Evolutionary conservation across 1,139 yeast genomes (phyloP).

Genomic region (Nadsonia starkeyi-henricii): DNA sequence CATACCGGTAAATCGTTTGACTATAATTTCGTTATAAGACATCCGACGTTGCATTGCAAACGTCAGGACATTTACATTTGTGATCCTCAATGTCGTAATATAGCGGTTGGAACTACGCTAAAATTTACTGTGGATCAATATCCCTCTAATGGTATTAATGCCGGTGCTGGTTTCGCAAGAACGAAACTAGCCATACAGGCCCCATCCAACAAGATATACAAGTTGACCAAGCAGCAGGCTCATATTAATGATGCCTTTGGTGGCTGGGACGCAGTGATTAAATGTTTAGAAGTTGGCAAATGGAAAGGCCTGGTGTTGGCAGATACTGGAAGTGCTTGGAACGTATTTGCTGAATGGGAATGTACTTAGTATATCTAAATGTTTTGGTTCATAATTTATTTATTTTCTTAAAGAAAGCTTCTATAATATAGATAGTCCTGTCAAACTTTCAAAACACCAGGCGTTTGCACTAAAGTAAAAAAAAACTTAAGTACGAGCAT

Average conservation of each 20-base stretch:
- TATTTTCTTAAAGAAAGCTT: neutral
- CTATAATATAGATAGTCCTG: neutral
- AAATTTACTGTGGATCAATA: slow-evolving; percentile 50
- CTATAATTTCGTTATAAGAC: slow-evolving; percentile 54
- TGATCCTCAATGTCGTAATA: slow-evolving; percentile 65
- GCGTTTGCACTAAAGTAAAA: no score
- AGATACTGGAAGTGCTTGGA: slow-evolving; percentile 72
- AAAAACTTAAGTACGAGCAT: no score
- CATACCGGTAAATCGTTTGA: slow-evolving; percentile 55
- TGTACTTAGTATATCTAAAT: slow-evolving; percentile 26
- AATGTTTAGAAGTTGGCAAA: slow-evolving; percentile 56
- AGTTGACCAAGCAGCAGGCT: slow-evolving; percentile 32
- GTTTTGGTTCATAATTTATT: neutral
- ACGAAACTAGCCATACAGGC: slow-evolving; percentile 59
- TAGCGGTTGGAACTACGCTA: slow-evolving; percentile 45
- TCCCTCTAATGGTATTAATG: slow-evolving; percentile 43
- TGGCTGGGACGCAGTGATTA: slow-evolving; percentile 42
- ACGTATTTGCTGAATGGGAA: slow-evolving; percentile 86
- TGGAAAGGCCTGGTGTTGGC: slow-evolving; percentile 79
- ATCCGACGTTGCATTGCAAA: slow-evolving; percentile 56
- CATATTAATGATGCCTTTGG: slow-evolving; percentile 25
- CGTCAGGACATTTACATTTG: slow-evolving; percentile 65
- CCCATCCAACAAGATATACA: slow-evolving; percentile 68
- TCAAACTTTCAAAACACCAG: neutral
- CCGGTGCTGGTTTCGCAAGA: slow-evolving; percentile 28